phyloP scores from a whole-genome alignment of 176 grass and related monocot species.

The Oryza glumipatula region DNA sequence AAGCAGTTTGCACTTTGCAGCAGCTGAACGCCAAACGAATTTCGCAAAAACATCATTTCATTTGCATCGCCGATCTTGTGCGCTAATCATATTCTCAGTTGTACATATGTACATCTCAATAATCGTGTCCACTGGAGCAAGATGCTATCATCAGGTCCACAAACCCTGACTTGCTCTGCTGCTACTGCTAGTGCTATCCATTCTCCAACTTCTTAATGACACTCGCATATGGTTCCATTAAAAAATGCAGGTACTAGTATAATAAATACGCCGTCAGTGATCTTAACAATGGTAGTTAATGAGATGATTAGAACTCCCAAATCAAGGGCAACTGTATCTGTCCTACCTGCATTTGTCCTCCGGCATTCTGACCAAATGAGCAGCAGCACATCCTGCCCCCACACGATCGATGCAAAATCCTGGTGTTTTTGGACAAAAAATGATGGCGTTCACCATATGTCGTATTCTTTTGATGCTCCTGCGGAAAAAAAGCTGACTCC shows the following conservation, averaged over 20 bases:
- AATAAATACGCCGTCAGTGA: background rate
- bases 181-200: background rate
- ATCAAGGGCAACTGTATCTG: background rate
- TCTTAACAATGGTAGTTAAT: constrained; percentile 5
- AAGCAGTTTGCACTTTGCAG: background rate
- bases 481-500: background rate
- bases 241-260: background rate
- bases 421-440: background rate
- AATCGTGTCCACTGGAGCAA: background rate
- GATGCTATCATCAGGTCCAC: background rate
- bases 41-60: background rate
- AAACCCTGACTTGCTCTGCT: background rate
- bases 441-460: background rate
- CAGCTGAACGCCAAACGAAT: background rate
- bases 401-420: background rate
- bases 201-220: background rate
- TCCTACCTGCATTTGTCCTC: background rate
- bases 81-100: background rate
- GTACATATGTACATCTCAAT: background rate
- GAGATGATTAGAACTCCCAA: constrained; percentile 6
- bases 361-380: background rate
- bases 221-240: background rate
- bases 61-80: background rate
- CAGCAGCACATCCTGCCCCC: background rate
- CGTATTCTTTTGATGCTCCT: constrained; percentile 1